phyloP scores from a whole-genome alignment of 1,284 basidiomycete genomes.

The Trichosporon sp. region DNA sequence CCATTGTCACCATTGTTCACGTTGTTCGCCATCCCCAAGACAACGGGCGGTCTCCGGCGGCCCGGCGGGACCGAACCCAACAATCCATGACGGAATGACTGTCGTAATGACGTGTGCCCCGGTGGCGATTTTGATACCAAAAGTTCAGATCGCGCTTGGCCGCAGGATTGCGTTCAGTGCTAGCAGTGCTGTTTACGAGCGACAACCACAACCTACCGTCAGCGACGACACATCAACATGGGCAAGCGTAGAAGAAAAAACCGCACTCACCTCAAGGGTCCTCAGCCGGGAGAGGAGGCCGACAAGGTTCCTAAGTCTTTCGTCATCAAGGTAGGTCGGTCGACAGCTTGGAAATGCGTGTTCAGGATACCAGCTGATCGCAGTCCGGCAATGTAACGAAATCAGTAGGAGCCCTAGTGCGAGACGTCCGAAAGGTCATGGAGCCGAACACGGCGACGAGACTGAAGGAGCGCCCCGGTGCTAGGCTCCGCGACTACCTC shows the following conservation, averaged over 20 bases:
- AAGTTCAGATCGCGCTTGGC: not conserved
- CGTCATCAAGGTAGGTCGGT: constrained; percentile 66
- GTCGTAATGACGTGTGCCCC: not conserved
- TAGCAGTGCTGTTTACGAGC: not conserved
- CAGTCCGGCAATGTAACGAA: constrained; percentile 80
- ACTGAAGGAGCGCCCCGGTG: constrained; percentile 80
- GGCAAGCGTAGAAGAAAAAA: constrained; percentile 70
- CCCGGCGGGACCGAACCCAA: not conserved
- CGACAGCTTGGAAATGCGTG: not conserved
- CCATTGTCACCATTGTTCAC: not conserved
- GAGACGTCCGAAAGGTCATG: constrained; percentile 91
- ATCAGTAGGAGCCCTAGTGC: constrained; percentile 80
- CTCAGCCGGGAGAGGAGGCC: constrained; percentile 42
- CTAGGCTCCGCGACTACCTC: constrained; percentile 91
- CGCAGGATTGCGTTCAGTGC: not conserved
- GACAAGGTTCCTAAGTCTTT: constrained; percentile 56
- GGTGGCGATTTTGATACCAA: constrained; percentile 3
- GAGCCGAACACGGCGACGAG: constrained; percentile 95
- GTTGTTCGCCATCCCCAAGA: not conserved
- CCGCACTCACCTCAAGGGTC: constrained; percentile 74
- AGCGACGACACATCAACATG: constrained; percentile 53
- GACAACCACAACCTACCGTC: not conserved
- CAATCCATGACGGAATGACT: not conserved
- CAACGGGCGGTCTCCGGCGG: not conserved
- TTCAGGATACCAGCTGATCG: not conserved